A percentile compares a stretch with the other conserved stretches of the same genome.
These are phyloP conservation scores for Candida labiduridarum DNA, from an alignment of 1,139 yeast species.

Conservation along the genomic window DNA sequence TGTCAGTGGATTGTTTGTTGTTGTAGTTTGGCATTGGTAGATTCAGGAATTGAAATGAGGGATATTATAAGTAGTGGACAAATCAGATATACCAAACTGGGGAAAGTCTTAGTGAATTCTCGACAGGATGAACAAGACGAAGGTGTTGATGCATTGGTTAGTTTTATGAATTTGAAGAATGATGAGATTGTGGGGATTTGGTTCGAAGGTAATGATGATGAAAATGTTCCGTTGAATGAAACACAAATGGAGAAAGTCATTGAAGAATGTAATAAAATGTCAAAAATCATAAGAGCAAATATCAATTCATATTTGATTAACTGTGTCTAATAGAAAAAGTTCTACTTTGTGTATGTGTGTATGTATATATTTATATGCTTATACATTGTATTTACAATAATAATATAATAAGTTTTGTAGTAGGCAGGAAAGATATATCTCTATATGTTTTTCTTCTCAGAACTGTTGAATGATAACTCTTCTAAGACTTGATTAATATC, in stretches of 20 bases:
- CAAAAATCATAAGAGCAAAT: conserved; percentile 48
- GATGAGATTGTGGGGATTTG: conserved; percentile 60
- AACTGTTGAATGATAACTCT: conserved; percentile 38
- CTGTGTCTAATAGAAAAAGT: conserved; percentile 7
- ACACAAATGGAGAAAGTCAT: conserved; percentile 31
- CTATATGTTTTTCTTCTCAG: conserved; percentile 20
- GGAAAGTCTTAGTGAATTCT: conserved; percentile 18
- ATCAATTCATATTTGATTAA: conserved; percentile 33
- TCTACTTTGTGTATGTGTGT: neutral
- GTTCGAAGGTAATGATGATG: conserved; percentile 43
- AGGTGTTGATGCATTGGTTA: conserved; percentile 43
- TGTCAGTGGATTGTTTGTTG: conserved; percentile 55
- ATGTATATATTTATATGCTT: neutral
- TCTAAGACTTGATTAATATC: conserved; percentile 45
- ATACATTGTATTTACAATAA: neutral
- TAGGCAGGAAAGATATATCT: conserved; percentile 9
- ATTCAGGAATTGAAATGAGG: conserved; percentile 77
- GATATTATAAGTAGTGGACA: conserved; percentile 80
- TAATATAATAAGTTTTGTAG: too few relatives aligned
- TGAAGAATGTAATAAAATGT: conserved; percentile 44
- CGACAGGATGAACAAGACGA: conserved; percentile 19
- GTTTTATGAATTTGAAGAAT: conserved; percentile 56
- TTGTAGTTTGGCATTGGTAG: conserved; percentile 73
- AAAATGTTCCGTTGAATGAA: conserved; percentile 24
- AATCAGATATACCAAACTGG: conserved; percentile 26